Conservation (phyloP, 2,329 filamentous ascomycete species). For the Neonectria sp. region DNA sequence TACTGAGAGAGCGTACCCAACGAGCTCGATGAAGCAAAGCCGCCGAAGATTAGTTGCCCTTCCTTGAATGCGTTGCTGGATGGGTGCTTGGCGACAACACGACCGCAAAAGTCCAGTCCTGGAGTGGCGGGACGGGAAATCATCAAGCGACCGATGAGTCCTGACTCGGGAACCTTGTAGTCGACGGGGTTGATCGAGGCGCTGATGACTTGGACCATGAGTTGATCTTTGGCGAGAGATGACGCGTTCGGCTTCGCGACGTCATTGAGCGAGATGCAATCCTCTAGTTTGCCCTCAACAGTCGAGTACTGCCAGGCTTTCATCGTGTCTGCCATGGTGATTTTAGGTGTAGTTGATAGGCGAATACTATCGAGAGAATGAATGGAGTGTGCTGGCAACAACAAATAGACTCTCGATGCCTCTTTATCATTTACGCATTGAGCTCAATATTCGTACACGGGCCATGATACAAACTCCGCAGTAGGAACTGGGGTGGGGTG, state of each 20-base stretch:
- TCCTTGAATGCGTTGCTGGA: background rate
- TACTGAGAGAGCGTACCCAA: conserved; percentile 12
- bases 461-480: background rate
- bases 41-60: conserved; percentile 15
- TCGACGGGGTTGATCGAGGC: conserved; percentile 58
- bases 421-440: background rate
- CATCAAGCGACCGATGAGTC: conserved; percentile 48
- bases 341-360: background rate
- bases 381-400: too few relatives aligned
- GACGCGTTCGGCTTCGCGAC: background rate
- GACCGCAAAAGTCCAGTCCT: conserved; percentile 63
- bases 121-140: conserved; percentile 53
- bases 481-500: background rate
- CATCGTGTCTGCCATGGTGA: background rate
- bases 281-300: conserved; percentile 1
- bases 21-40: background rate
- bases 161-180: conserved; percentile 56
- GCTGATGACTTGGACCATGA: conserved; percentile 56
- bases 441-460: background rate
- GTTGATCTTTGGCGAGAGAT: conserved; percentile 35
- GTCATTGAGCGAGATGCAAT: conserved; percentile 2
- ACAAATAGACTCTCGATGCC: background rate
- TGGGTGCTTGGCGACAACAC: conserved; percentile 51
- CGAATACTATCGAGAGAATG: too few relatives aligned
- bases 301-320: conserved; percentile 18